A percentile compares a stretch with the other conserved stretches of the same genome.
phyloP scores from a whole-genome alignment of 2,329 filamentous ascomycete genomes.

The Coccinonectria pachysandricola region DNA sequence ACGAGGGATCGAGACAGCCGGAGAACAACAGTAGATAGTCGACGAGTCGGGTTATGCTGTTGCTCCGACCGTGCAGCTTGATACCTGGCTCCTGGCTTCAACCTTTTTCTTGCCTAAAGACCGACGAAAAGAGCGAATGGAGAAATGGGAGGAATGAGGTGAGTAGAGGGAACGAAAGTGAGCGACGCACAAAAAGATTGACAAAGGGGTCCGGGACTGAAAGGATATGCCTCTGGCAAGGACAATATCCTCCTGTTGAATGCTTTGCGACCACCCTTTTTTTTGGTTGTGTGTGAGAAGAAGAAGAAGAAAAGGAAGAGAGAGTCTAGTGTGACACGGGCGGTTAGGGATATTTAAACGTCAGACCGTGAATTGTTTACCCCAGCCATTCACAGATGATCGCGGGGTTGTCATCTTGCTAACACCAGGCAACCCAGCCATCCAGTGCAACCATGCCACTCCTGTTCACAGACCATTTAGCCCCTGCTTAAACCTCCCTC shows the following conservation, averaged over 20 bases:
- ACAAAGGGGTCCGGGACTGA: constrained; percentile 46
- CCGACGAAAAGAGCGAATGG: constrained; percentile 43
- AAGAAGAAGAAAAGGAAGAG: constrained; percentile 30
- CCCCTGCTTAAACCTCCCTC: too few relatives aligned
- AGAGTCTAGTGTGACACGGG: too few relatives aligned
- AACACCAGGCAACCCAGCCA: too few relatives aligned
- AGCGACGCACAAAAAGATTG: constrained; percentile 31
- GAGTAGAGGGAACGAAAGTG: constrained; percentile 19
- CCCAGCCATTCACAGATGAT: too few relatives aligned
- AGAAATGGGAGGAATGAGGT: constrained; percentile 14
- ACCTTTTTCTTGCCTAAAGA: constrained; percentile 29
- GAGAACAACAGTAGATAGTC: constrained; percentile 4
- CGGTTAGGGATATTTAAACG: too few relatives aligned
- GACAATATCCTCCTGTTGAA: constrained; percentile 40
- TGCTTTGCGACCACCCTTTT: constrained; percentile 52
- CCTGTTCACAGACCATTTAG: too few relatives aligned
- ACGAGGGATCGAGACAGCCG: constrained; percentile 7
- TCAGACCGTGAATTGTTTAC: too few relatives aligned
- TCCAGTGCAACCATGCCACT: too few relatives aligned
- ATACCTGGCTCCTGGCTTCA: neutral
- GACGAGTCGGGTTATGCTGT: constrained; percentile 1
- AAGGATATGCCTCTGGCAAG: constrained; percentile 35
- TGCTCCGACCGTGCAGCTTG: neutral
- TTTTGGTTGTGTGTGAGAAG: constrained; percentile 44
- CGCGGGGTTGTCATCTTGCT: too few relatives aligned